Conservation (phyloP, 2,329 filamentous ascomycete genomes). For the Tolypocladium cylindrosporum region DNA sequence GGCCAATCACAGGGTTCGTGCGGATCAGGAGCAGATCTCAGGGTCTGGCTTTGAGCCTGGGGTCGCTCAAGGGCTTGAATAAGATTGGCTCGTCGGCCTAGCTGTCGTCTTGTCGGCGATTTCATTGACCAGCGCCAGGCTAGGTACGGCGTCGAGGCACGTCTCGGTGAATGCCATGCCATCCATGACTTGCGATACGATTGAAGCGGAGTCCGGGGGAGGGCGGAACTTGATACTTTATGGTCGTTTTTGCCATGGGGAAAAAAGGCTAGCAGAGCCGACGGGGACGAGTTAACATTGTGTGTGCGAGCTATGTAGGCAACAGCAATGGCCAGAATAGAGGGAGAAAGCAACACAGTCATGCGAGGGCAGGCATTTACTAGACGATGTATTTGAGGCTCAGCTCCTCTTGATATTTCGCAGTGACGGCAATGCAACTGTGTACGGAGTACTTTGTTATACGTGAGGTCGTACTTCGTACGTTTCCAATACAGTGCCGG, state of each 20-base stretch:
- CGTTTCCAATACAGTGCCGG: neutral
- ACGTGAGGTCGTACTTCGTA: neutral
- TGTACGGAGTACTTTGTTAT: no score
- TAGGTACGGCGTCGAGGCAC: neutral
- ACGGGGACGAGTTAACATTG: neutral
- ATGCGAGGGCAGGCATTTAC: neutral
- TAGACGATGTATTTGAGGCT: neutral
- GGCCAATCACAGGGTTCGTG: slow-evolving; percentile 93
- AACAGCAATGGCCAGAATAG: neutral
- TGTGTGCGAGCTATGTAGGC: neutral
- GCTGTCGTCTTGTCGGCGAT: neutral
- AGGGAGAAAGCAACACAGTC: neutral
- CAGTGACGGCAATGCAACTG: neutral
- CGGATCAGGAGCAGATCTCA: slow-evolving; percentile 96
- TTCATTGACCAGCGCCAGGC: neutral
- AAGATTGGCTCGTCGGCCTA: slow-evolving; percentile 47
- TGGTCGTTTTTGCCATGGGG: neutral
- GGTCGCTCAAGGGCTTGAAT: slow-evolving; percentile 88
- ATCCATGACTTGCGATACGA: neutral
- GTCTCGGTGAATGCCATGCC: neutral
- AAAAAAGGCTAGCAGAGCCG: neutral
- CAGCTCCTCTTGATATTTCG: neutral
- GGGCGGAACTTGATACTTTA: neutral
- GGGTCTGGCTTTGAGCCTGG: slow-evolving; percentile 85
- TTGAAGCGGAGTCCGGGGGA: neutral